Evolutionary conservation across 129 eudicot genomes (phyloP).

Genomic region (Helianthus annuus): DNA sequence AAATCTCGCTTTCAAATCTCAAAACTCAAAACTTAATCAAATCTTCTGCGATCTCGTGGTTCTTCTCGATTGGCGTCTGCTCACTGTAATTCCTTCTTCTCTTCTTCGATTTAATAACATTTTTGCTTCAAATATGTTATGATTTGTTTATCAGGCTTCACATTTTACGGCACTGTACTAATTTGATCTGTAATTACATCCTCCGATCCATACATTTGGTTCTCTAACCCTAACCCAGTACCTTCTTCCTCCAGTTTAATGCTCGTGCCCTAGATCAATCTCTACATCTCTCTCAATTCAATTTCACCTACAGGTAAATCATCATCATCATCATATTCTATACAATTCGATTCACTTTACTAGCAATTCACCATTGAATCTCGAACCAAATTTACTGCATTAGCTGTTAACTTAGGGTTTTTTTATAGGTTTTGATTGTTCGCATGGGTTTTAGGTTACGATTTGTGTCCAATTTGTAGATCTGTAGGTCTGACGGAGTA

Average conservation of each 20-base stretch:
- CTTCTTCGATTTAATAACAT: neutral
- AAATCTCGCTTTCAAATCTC: slow-evolving; percentile 19
- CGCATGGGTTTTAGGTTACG: neutral
- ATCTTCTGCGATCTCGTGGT: slow-evolving; percentile 20
- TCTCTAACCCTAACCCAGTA: no score
- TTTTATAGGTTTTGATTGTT: slow-evolving; percentile 15
- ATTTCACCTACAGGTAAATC: slow-evolving; percentile 20
- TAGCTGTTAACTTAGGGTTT: slow-evolving; percentile 27
- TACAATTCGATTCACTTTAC: slow-evolving; percentile 12
- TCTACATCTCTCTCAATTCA: slow-evolving; percentile 15
- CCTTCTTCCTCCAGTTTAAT: slow-evolving; percentile 20
- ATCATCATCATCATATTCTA: slow-evolving; percentile 1
- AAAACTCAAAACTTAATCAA: slow-evolving; percentile 2
- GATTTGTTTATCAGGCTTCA: neutral
- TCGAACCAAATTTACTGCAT: slow-evolving; percentile 10
- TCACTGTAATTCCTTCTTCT: slow-evolving; percentile 11
- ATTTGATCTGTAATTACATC: neutral
- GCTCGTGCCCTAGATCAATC: slow-evolving; percentile 20
- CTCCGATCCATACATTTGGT: no score
- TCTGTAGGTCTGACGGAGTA: slow-evolving; percentile 7
- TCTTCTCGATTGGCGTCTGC: neutral
- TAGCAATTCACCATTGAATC: neutral
- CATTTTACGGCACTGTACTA: no score
- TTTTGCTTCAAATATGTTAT: neutral
- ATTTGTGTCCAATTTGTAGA: slow-evolving; percentile 1